A percentile compares a stretch with the other conserved stretches of the same genome.
These are phyloP conservation scores for Speleostelium caveatum DNA, from an alignment of 78 protist genomes.

Conservation along the genomic window DNA sequence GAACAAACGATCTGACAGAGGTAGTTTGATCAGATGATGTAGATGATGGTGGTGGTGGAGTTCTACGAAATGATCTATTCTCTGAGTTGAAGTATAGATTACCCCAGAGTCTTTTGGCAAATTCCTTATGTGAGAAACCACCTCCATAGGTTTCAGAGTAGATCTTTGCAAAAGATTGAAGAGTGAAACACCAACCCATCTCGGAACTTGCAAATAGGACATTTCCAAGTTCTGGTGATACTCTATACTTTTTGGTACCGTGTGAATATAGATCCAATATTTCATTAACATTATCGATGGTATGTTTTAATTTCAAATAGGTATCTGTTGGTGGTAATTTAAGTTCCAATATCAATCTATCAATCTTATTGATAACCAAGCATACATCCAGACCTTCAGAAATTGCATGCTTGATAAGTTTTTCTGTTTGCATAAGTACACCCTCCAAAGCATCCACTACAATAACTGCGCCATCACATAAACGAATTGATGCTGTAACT, in stretches of 20 bases:
- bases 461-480: constrained; percentile 96
- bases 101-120: constrained; percentile 98
- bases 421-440: constrained; percentile 91
- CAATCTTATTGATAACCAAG: constrained; percentile 92
- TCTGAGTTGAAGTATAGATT: constrained; percentile 86
- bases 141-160: constrained; percentile 44
- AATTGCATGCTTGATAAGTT: constrained; percentile 83
- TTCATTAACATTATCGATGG: constrained; percentile 91
- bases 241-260: neutral
- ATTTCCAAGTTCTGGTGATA: constrained; percentile 94
- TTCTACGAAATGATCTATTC: constrained; percentile 79
- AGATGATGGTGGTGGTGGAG: neutral
- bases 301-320: constrained; percentile 93
- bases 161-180: constrained; percentile 90
- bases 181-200: constrained; percentile 93
- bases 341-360: constrained; percentile 96
- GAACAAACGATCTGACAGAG: constrained; percentile 89
- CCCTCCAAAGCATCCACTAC: constrained; percentile 99
- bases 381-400: constrained; percentile 76
- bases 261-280: constrained; percentile 51
- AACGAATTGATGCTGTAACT: constrained; percentile 89
- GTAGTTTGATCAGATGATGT: neutral
- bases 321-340: constrained; percentile 98
- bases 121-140: constrained; percentile 47
- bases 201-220: constrained; percentile 90